Evolutionary conservation across 2,329 filamentous ascomycete genomes (phyloP).

Genomic region (Fusarium albidum): DNA sequence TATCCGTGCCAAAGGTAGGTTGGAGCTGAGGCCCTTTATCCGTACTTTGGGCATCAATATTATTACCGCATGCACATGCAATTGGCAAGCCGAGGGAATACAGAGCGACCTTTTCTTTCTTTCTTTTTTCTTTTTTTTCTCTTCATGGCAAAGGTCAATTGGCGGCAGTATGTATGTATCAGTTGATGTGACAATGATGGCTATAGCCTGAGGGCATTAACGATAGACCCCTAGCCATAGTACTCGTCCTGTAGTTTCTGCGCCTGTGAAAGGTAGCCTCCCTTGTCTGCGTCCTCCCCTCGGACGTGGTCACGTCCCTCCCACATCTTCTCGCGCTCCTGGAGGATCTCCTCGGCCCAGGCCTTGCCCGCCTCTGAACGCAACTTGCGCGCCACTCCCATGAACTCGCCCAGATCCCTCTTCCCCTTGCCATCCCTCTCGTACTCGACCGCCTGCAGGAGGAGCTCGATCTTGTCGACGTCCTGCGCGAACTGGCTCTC

Average conservation of each 20-base stretch:
- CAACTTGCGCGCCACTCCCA: conserved; percentile 77
- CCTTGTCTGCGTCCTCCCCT: conserved; percentile 53
- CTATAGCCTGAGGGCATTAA: too few species aligned
- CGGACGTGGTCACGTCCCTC: conserved; percentile 55
- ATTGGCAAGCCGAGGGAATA: neutral
- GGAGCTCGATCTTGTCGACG: conserved; percentile 94
- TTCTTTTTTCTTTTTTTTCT: neutral
- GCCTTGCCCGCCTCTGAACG: conserved; percentile 77
- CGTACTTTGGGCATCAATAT: conserved; percentile 1
- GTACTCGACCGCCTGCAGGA: conserved; percentile 97
- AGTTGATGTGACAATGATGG: too few species aligned
- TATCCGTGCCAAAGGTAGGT: too few species aligned
- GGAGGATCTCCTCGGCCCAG: conserved; percentile 80
- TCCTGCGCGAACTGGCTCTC: conserved; percentile 94
- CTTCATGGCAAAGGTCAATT: too few species aligned
- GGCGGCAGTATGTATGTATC: too few species aligned
- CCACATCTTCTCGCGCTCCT: conserved; percentile 80
- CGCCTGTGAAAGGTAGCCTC: conserved; percentile 46
- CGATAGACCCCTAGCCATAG: conserved; percentile 15
- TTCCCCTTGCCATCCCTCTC: conserved; percentile 73
- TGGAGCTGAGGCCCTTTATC: conserved; percentile 1
- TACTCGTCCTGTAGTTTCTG: conserved; percentile 30
- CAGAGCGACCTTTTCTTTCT: neutral
- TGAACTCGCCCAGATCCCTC: conserved; percentile 86
- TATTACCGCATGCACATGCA: conserved; percentile 2